Base-by-base conservation (phyloP, 2,329 filamentous ascomycete species). In the Alternaria burnsii region DNA sequence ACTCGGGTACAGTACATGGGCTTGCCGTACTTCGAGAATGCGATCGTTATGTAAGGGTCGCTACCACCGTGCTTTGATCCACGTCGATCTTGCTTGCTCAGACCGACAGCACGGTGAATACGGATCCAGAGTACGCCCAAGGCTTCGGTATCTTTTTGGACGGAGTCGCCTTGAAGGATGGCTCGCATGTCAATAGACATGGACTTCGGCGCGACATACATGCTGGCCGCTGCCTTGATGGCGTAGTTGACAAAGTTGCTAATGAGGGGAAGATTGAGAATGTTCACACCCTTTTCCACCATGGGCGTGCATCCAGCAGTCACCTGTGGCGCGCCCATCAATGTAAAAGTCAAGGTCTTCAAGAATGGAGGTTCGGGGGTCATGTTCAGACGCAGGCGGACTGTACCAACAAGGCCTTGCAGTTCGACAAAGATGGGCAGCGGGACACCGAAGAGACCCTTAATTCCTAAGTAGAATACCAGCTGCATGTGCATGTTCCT, bases 231-330 rank as follows among this genome's bases (percentile, higher is more conserved):
- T 0, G 95, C 89, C 38, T 89, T 89, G 70, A 98, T 97, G 5
- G 94, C 93, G 81, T 94, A 97, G 79, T 97, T 97, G 78, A 97
- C 94, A 74, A 99, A 98, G 71, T 96, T 96, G 14, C 92, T 96
- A 70, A 98, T 97, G 38, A 98, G 79, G 0, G 94, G 94, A 10
- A 98, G 82, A 69, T 98, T 97, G 26, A 98, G 82, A 46, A 98
- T 88, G 69, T 98, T 98, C 62, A 96, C 89, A 2, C 93, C 94
- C 66, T 88, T 90, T 75, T 95, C 88, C n/a, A 97, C 79, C 90
- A 98, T 95, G 0, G 95, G 95, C 14, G 93, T 90, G 74, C 94
- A 98, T 2, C 93, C 92, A 16, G 94, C 94, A 71, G 91, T 87
- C 4, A 98, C 90, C 72, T 97, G 93, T 12, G 95, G 95, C 4